phyloP scores from a whole-genome alignment of 2,329 filamentous ascomycete genomes.

The Aureobasidium lini region DNA sequence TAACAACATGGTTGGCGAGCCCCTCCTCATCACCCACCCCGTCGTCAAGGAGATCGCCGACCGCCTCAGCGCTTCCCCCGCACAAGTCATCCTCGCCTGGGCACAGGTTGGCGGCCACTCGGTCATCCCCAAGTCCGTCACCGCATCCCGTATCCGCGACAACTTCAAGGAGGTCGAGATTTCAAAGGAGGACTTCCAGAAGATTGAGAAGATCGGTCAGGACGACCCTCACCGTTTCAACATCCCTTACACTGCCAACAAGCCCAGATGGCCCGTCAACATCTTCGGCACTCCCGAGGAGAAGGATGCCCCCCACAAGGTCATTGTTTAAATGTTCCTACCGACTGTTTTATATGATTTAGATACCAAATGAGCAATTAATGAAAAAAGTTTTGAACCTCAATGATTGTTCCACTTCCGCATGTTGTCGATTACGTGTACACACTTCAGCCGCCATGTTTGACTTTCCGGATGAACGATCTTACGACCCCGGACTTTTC shows the following conservation, averaged over 20 bases:
- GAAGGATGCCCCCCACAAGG: conserved; percentile 10
- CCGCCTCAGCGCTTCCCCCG: conserved; percentile 57
- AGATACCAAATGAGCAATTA: neutral
- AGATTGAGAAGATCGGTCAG: conserved; percentile 59
- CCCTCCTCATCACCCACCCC: conserved; percentile 53
- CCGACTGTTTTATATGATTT: neutral
- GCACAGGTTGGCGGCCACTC: conserved; percentile 71
- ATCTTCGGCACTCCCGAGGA: conserved; percentile 4
- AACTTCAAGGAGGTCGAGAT: conserved; percentile 65
- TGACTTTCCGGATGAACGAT: too few relatives aligned
- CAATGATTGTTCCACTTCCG: too few relatives aligned
- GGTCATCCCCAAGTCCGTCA: conserved; percentile 81
- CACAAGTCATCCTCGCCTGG: conserved; percentile 75
- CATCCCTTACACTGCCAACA: conserved; percentile 5
- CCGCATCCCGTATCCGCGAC: conserved; percentile 60
- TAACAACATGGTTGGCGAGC: conserved; percentile 46
- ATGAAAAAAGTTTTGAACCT: neutral
- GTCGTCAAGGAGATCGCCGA: conserved; percentile 48
- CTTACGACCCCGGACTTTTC: too few relatives aligned
- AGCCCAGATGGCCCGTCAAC: conserved; percentile 12
- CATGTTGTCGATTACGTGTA: too few relatives aligned
- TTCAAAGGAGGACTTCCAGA: conserved; percentile 64
- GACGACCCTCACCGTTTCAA: conserved; percentile 67
- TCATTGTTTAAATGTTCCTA: neutral
- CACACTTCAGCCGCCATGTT: too few relatives aligned